Evolutionary conservation across 2,329 filamentous ascomycete genomes (phyloP).

Genomic region (Sporothrix dimorphospora): DNA sequence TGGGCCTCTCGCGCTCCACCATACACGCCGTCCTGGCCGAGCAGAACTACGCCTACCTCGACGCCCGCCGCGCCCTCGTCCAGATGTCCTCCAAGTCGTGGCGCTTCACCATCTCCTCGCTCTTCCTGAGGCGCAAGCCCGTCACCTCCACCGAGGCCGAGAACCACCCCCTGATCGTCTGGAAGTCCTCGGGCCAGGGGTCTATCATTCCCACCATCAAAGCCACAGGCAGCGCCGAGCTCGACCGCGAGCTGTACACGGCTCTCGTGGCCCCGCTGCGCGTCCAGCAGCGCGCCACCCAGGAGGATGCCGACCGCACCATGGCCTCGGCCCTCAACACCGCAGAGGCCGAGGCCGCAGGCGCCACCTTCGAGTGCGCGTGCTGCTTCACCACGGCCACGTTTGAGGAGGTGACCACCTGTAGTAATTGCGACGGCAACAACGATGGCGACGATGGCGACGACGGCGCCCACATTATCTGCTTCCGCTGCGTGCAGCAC

Average conservation of each 20-base stretch:
- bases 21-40: slow-evolving; percentile 80
- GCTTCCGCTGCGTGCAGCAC: slow-evolving; percentile 79
- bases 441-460: not conserved
- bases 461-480: slow-evolving; percentile 68
- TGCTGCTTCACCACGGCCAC: slow-evolving; percentile 74
- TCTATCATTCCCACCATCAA: slow-evolving; percentile 64
- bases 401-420: slow-evolving; percentile 76
- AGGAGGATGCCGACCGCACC: slow-evolving; percentile 55
- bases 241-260: slow-evolving; percentile 64
- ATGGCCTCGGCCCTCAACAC: slow-evolving; percentile 60
- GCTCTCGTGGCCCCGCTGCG: slow-evolving; percentile 60
- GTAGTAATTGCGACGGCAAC: slow-evolving; percentile 52
- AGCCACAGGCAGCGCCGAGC: slow-evolving; percentile 65
- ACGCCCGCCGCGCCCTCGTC: slow-evolving; percentile 70
- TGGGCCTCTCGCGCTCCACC: slow-evolving; percentile 70
- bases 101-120: slow-evolving; percentile 71
- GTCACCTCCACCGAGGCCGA: slow-evolving; percentile 51
- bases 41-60: slow-evolving; percentile 76
- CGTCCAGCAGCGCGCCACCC: slow-evolving; percentile 46
- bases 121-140: slow-evolving; percentile 64
- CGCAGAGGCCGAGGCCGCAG: slow-evolving; percentile 60
- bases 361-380: slow-evolving; percentile 69
- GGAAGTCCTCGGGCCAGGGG: slow-evolving; percentile 60
- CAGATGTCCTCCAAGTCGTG: slow-evolving; percentile 73
- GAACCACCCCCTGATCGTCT: slow-evolving; percentile 64